Evolutionary conservation across 768 basidiomycete genomes (phyloP), one percentile per base, ranked within the genome.

Genomic region (Postia placenta): DNA sequence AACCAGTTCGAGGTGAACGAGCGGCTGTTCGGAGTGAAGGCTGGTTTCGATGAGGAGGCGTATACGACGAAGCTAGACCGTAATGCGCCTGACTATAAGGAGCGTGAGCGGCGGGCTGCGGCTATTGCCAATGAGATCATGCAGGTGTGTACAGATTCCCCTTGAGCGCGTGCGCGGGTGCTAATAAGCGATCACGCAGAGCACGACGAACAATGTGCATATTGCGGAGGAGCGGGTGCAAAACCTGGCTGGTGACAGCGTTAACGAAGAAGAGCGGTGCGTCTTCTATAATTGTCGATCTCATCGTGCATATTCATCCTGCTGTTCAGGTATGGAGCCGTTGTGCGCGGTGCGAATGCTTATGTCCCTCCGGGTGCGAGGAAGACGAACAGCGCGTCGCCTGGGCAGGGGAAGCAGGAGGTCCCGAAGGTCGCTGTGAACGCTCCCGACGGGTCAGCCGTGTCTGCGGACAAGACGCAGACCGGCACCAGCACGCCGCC

Each of bases 241-340:
- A 52, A 57, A 79, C 51, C 60, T 64, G 38, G 67, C 78, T 27
- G 67, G 79, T 15, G 86, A 90, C 62, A 85, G 77, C 50, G 65
- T 74, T 49, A 92, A 94, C 63, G 96, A 99, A 70, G 96, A 99
- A 67, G 95, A 98, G 72, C 94, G 91, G 95, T 97, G 54, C 60
- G 80, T 63, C 5, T 62, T 20, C 30, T 7, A 7, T 33, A 33
- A 15, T 41, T 20, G 20, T 38, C 15, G 27, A 52, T 56, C 33
- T 55, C 43, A n/a, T 15, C 30, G 30, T 38, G 30, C 30, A 15
- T 15, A 15, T 7, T 33, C 9, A 33, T 33, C 30, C 30, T 33
- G 15, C 15, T 33, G 30, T 42, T 47, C 62, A 96, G 93, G 67
- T 98, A 92, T 63, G 88, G 89, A 49, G 93, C 92, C 23, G 96